Evolutionary conservation across 2,329 filamentous ascomycete species (phyloP), one percentile per base, ranked within the genome.

Genomic region (Dothiorella sarmentorum): DNA sequence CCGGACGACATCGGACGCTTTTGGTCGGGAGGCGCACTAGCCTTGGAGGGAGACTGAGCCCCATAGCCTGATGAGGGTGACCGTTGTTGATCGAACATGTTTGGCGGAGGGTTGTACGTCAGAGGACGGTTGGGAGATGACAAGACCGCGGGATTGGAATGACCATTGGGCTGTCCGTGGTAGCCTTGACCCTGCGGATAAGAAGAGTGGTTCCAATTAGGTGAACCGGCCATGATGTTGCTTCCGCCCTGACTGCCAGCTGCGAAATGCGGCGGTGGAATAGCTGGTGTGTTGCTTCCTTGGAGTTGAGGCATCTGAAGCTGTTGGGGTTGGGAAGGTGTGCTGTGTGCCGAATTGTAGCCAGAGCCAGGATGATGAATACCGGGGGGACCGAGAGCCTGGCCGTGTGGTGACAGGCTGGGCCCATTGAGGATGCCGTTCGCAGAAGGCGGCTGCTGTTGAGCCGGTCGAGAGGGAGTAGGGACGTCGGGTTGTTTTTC

Each of bases 351-450:
- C 27, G 47, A 60, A 2, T 33, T 31, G n/a, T 57, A 47, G 24
- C 55, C 26, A 4, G 55, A 47, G 4, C 42, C 40, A 11, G 26
- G 38, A 11, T 24, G 45, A 3, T 35, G 47, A 11, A 59, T 52
- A 4, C 57, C 57, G 6, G 75, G 74, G 22, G 75, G 74, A 24
- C 74, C 75, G 43, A 72, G 70, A 58, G 69, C 68, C 62, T 79
- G 76, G 15, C 74, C 75, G 18, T 75, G 73, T 17, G 77, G 75
- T 38, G 75, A 76, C 7, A 78, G 68, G 59, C 72, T 75, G 4
- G 76, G 75, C 4, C 76, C 76, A 62, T 74, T 73, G 56, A 71
- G 73, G 59, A 74, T 65, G n/a, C 68, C 66, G 38, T 68, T 66
- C 9, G 61, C 60, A 26, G 64, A 62, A 38, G 67, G 63, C 45